Base-by-base conservation (phyloP, 805 yeast genomes). In the Ogataea corticis region DNA sequence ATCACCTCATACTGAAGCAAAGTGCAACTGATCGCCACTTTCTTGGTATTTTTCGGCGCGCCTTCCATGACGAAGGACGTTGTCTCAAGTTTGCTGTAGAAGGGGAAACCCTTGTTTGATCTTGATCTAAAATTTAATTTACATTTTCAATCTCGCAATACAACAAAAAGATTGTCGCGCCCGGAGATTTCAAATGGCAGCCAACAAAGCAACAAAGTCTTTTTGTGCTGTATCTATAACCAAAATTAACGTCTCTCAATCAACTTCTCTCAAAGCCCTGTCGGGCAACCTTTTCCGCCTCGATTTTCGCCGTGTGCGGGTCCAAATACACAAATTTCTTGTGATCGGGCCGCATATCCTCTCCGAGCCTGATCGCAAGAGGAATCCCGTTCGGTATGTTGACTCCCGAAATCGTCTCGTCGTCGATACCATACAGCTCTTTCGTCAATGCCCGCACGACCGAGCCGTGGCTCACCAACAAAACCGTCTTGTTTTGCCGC, bases 321-420 rank as follows among this genome's bases (percentile, higher is more conserved):
- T 87, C 96, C 57, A 87, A 70, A 69, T 86, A 87, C 61, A 75
- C 79, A 52, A 83, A 83, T 30, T 75, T 77, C 3, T 40, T 30
- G 6, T 34, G 39, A 2, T 35, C 44, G 10, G 65, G 63, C 31
- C 30, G 41, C 19, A 56, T 28, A 17, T 69, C 57, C 39, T 72
- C 77, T 56, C 80, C 81, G 56, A 85, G 68, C 56, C 82, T 83
- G 54, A 85, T 70, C 40, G 82, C 83, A 66, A 87, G 72, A 37
- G 96, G 96, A 41, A 86, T 85, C 45, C 90, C 94, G 59, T 89
- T 87, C 23, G 95, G 94, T 44, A 87, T 84, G 69, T 87, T 86
- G 52, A 87, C 75, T 39, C 80, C 77, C 45, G 86, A 84, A 54
- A 87, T 86, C 38, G 79, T 85, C 3, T 75, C 79, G 58, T 84